Evolutionary conservation across 805 yeast species (phyloP).

Genomic region (Trichomonascus vanleenenianus): DNA sequence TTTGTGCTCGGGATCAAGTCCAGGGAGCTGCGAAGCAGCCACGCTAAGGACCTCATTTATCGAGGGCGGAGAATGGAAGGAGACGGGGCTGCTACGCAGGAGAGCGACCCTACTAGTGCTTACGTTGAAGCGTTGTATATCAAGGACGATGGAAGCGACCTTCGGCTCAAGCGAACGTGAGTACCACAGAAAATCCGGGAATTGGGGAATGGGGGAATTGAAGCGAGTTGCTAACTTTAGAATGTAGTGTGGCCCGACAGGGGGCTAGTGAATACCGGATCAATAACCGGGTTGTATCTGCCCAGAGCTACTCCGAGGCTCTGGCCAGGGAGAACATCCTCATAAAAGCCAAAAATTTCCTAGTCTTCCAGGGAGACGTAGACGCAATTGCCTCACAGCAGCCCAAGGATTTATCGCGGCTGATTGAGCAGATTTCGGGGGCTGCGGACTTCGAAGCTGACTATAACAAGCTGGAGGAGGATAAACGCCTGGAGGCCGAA

Average conservation of each 20-base stretch:
- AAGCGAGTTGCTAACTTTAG: not conserved
- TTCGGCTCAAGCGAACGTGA: conserved; percentile 53
- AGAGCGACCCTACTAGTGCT: conserved; percentile 44
- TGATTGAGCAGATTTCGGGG: conserved; percentile 81
- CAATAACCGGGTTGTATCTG: conserved; percentile 52
- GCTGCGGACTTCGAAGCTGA: conserved; percentile 59
- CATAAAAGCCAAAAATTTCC: conserved; percentile 81
- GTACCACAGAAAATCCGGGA: conserved; percentile 11
- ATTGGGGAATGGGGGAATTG: not conserved
- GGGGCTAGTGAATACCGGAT: conserved; percentile 67
- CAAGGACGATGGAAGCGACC: conserved; percentile 45
- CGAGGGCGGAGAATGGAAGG: conserved; percentile 48
- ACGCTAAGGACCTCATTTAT: conserved; percentile 69
- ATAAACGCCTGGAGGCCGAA: conserved; percentile 47
- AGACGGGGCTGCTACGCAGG: conserved; percentile 22
- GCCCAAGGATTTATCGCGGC: conserved; percentile 59
- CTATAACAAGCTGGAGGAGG: conserved; percentile 56
- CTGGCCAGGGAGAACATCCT: conserved; percentile 74
- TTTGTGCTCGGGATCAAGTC: conserved; percentile 85
- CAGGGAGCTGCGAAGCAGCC: conserved; percentile 64
- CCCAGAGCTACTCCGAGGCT: conserved; percentile 53
- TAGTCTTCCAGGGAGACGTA: conserved; percentile 96
- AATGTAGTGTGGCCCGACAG: conserved; percentile 26
- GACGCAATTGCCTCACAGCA: conserved; percentile 88
- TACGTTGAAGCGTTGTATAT: conserved; percentile 75